A percentile compares a stretch with the other conserved stretches of the same genome.
Conservation (phyloP, 345 rosid species). For the Moringa oleifera region DNA sequence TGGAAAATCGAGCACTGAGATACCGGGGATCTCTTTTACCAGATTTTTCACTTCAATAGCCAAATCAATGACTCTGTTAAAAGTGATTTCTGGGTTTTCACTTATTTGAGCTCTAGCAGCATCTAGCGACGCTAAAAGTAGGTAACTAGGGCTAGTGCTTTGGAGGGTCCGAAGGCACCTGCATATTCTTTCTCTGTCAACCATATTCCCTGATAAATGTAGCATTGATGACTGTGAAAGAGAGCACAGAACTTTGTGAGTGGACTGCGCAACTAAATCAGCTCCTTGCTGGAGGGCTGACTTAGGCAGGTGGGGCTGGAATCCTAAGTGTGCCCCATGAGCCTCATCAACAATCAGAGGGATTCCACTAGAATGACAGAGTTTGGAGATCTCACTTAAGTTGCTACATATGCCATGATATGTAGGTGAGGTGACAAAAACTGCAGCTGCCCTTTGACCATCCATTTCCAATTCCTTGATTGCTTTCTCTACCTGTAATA, state of each 20-base stretch:
- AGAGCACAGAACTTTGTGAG: constrained; percentile 44
- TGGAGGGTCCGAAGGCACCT: constrained; percentile 50
- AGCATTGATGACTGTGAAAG: constrained; percentile 65
- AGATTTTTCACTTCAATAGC: constrained; percentile 27
- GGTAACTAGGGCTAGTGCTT: constrained; percentile 53
- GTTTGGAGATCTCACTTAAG: constrained; percentile 32
- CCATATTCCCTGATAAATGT: constrained; percentile 44
- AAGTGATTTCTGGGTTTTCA: constrained; percentile 34
- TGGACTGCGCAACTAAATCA: constrained; percentile 36
- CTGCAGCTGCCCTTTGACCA: constrained; percentile 44
- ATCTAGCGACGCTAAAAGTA: constrained; percentile 59
- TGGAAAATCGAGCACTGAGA: constrained; percentile 26
- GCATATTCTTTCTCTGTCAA: constrained; percentile 41
- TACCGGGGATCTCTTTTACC: constrained; percentile 29
- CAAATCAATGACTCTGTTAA: constrained; percentile 32
- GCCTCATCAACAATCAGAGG: constrained; percentile 59
- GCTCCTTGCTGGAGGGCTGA: constrained; percentile 47
- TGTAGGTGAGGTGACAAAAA: constrained; percentile 60
- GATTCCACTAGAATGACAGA: constrained; percentile 42
- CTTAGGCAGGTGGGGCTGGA: constrained; percentile 30
- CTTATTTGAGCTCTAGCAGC: constrained; percentile 57
- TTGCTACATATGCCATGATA: constrained; percentile 65
- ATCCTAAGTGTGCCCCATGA: constrained; percentile 57
- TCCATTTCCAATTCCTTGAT: constrained; percentile 40
- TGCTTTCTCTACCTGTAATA: constrained; percentile 41